These are phyloP conservation scores for Hortaea sp. DNA, from an alignment of 2,329 filamentous ascomycete species.

Conservation along the genomic window DNA sequence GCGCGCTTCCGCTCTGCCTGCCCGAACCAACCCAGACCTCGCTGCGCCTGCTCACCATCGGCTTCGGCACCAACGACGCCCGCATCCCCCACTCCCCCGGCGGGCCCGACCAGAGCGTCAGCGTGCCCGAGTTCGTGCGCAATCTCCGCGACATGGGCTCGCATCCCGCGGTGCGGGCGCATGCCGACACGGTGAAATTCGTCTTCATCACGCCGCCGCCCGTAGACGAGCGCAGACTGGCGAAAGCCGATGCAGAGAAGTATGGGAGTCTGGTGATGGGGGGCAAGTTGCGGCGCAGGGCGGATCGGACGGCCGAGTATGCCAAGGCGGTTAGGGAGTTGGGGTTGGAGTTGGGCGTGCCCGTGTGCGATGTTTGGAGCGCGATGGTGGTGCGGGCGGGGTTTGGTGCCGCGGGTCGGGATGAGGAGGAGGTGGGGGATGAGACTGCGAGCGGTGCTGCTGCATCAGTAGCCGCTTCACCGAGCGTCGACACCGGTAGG, in stretches of 20 bases:
- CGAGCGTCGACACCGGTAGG: neutral
- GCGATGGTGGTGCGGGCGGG: constrained; percentile 59
- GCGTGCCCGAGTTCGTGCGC: constrained; percentile 61
- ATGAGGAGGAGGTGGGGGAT: constrained; percentile 23
- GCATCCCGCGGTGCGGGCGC: constrained; percentile 58
- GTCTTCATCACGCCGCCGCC: constrained; percentile 76
- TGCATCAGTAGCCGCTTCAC: neutral
- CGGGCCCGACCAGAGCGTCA: constrained; percentile 58
- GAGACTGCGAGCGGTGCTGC: too few species aligned
- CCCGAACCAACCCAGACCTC: constrained; percentile 51
- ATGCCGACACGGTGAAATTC: constrained; percentile 52
- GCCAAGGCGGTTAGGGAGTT: constrained; percentile 56
- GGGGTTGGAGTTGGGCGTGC: constrained; percentile 45
- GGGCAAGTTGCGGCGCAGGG: constrained; percentile 40
- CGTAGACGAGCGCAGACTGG: constrained; percentile 15
- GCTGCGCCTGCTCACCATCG: constrained; percentile 52
- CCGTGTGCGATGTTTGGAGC: constrained; percentile 70
- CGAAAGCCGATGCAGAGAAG: constrained; percentile 8
- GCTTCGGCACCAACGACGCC: constrained; percentile 87
- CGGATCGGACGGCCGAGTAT: constrained; percentile 51
- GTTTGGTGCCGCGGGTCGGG: constrained; percentile 28
- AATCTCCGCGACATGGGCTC: constrained; percentile 64
- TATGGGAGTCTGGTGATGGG: constrained; percentile 4
- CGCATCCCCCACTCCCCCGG: constrained; percentile 53
- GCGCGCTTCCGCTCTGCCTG: constrained; percentile 60